Evolutionary conservation across 352 stramenopile species (phyloP).

Genomic region (Pythium vanterpoolii): DNA sequence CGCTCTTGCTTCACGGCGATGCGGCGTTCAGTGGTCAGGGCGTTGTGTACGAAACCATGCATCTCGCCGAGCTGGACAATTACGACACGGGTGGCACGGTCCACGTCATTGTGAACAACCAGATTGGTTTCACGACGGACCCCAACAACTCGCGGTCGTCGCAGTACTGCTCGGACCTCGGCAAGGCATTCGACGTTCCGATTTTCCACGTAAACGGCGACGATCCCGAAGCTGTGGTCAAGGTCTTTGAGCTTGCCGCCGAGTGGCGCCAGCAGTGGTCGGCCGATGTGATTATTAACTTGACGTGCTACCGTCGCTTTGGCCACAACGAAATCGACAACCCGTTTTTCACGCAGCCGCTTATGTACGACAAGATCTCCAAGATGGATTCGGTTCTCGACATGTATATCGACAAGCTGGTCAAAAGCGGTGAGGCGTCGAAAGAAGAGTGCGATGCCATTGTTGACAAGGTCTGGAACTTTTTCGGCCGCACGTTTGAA

Average conservation of each 20-base stretch:
- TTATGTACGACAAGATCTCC: slow-evolving; percentile 91
- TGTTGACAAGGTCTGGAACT: slow-evolving; percentile 55
- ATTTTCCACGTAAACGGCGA: slow-evolving; percentile 97
- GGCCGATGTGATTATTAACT: slow-evolving; percentile 98
- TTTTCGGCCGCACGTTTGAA: slow-evolving; percentile 63
- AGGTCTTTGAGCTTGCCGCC: slow-evolving; percentile 90
- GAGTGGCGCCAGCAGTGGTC: slow-evolving; percentile 91
- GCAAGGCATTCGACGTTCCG: slow-evolving; percentile 94
- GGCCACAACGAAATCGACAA: slow-evolving; percentile 98
- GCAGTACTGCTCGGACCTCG: slow-evolving; percentile 97
- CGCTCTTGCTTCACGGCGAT: slow-evolving; percentile 97
- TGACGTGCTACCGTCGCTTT: slow-evolving; percentile 98
- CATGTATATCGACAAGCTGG: slow-evolving; percentile 73
- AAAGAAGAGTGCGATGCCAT: slow-evolving; percentile 46
- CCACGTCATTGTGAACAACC: slow-evolving; percentile 99
- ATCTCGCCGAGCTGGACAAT: slow-evolving; percentile 86
- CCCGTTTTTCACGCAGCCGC: slow-evolving; percentile 81
- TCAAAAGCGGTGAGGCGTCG: slow-evolving; percentile 47
- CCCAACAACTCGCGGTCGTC: slow-evolving; percentile 96
- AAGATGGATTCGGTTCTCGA: slow-evolving; percentile 78
- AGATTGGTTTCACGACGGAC: slow-evolving; percentile 98
- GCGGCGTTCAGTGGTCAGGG: slow-evolving; percentile 87
- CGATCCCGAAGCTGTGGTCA: slow-evolving; percentile 92
- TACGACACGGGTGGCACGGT: slow-evolving; percentile 98
- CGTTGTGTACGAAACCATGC: slow-evolving; percentile 76